Conservation (phyloP, 2,329 filamentous ascomycete genomes). For the Fusarium verrucosum region DNA sequence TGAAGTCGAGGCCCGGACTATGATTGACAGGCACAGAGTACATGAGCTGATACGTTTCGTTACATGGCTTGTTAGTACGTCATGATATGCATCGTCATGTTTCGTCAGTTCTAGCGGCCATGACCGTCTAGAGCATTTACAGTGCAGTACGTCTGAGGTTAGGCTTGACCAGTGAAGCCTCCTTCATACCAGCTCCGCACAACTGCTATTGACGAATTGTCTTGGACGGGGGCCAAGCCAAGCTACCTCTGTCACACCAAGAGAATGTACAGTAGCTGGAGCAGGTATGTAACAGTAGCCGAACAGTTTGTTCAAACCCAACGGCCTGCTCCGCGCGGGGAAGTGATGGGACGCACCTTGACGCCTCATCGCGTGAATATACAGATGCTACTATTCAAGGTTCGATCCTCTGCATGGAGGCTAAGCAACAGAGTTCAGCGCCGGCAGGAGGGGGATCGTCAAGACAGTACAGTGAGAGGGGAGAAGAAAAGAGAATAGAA, state of each 20-base stretch:
- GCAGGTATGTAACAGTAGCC: neutral
- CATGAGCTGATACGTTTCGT: constrained; percentile 32
- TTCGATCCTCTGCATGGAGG: constrained; percentile 28
- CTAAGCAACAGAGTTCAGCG: constrained; percentile 40
- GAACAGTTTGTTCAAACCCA: constrained; percentile 3
- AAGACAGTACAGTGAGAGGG: neutral
- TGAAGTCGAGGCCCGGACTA: neutral
- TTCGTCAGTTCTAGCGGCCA: constrained; percentile 35
- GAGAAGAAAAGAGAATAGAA: neutral
- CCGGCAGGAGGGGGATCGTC: constrained; percentile 20
- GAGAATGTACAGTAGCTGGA: neutral
- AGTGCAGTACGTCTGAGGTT: constrained; percentile 25
- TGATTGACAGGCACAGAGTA: constrained; percentile 20
- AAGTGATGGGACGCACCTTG: constrained; percentile 11
- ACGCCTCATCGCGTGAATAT: constrained; percentile 4
- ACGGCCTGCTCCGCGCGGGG: constrained; percentile 30
- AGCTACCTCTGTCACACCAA: neutral
- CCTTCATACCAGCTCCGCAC: constrained; percentile 7
- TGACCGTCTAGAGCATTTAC: constrained; percentile 31
- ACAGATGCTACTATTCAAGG: constrained; percentile 29
- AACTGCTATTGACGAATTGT: neutral
- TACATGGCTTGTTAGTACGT: constrained; percentile 35
- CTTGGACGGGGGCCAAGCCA: constrained; percentile 13
- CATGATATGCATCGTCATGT: constrained; percentile 37
- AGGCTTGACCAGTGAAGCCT: neutral